These are phyloP conservation scores for Thermothielavioides terrestris DNA, from an alignment of 495 filamentous ascomycete genomes.

Conservation along the genomic window DNA sequence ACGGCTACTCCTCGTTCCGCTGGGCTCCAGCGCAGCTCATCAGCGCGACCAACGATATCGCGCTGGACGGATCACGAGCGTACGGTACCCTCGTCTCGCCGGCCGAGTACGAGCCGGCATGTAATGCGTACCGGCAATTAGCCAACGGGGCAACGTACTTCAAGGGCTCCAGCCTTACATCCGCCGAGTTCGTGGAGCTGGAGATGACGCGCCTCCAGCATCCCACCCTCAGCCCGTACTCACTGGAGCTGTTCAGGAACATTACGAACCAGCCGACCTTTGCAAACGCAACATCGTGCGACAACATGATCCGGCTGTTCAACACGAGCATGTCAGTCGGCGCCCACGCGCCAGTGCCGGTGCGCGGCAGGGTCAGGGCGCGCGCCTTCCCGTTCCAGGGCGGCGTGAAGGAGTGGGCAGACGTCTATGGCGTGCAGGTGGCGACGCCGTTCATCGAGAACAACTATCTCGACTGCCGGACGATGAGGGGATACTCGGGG, in stretches of 20 bases:
- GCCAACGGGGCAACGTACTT: constrained; percentile 27
- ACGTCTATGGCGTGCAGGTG: constrained; percentile 31
- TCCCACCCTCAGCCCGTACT: constrained; percentile 19
- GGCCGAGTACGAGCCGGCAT: constrained; percentile 28
- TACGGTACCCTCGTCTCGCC: constrained; percentile 34
- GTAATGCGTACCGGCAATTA: constrained; percentile 28
- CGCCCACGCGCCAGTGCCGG: constrained; percentile 22
- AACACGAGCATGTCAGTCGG: constrained; percentile 31
- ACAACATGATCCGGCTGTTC: constrained; percentile 34
- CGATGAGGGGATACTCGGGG: constrained; percentile 25
- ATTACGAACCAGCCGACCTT: constrained; percentile 39
- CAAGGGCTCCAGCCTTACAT: constrained; percentile 14
- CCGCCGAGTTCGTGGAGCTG: constrained; percentile 23
- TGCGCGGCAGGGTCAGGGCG: constrained; percentile 23
- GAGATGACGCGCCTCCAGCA: constrained; percentile 16
- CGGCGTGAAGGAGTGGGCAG: constrained; percentile 15
- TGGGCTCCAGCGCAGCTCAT: constrained; percentile 36
- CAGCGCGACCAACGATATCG: constrained; percentile 23
- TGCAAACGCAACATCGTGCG: constrained; percentile 28
- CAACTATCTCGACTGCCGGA: constrained; percentile 29
- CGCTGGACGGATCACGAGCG: constrained; percentile 27
- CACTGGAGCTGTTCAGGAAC: constrained; percentile 30
- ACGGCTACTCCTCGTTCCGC: constrained; percentile 33
- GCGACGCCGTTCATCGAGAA: constrained; percentile 38
- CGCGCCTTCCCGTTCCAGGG: constrained; percentile 23